Conservation (phyloP, 129 eudicot species). For the Chrysanthemum lavandulifolium region DNA sequence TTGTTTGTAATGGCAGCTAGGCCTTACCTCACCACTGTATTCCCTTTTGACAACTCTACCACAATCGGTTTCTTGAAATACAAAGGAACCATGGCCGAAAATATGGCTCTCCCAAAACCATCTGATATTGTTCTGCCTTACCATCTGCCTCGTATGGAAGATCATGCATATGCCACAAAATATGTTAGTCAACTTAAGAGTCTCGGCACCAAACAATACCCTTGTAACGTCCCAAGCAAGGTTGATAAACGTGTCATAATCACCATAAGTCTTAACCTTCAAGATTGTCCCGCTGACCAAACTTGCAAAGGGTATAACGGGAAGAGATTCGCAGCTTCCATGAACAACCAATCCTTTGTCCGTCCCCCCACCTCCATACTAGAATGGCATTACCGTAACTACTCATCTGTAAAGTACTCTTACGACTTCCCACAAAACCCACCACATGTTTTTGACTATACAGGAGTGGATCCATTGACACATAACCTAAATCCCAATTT, state of each 20-base stretch:
- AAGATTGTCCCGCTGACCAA: conserved; percentile 61
- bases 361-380: conserved; percentile 59
- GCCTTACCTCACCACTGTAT: conserved; percentile 68
- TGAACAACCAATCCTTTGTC: conserved; percentile 77
- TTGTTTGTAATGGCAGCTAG: conserved; percentile 73
- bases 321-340: conserved; percentile 55
- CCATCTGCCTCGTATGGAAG: conserved; percentile 57
- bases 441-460: conserved; percentile 55
- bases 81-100: conserved; percentile 23
- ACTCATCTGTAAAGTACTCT: conserved; percentile 8
- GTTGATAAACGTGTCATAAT: conserved; percentile 60
- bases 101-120: conserved; percentile 4
- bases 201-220: conserved; percentile 45
- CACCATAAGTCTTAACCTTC: conserved; percentile 67
- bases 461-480: conserved; percentile 55
- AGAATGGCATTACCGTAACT: conserved; percentile 50
- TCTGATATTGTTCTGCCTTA: conserved; percentile 35
- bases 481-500: conserved; percentile 62
- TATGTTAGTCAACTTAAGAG: conserved; percentile 44
- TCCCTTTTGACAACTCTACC: conserved; percentile 72
- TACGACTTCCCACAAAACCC: conserved; percentile 58
- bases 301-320: conserved; percentile 58
- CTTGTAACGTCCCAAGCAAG: conserved; percentile 61
- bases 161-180: conserved; percentile 50
- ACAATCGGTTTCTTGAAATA: conserved; percentile 61